Base-by-base conservation (phyloP, 306 rosid genomes). In the Dalbergia oliveri region DNA sequence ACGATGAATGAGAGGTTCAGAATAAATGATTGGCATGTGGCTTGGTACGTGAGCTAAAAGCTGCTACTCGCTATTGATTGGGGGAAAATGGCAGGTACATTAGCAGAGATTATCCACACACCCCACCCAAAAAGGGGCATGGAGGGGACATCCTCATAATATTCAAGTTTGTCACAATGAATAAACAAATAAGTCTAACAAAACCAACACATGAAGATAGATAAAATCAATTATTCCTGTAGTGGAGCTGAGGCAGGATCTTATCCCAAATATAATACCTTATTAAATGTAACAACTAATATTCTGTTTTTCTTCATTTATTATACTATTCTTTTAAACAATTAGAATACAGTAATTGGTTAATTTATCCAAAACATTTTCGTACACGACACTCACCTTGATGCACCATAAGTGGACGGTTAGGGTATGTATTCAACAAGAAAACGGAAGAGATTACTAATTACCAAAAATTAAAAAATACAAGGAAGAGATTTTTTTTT, bases 311-410 rank as follows among this genome's bases (percentile, higher is more conserved):
- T 44, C 0, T 37, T 37, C 41, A 4, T 37, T 37, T 37, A 8
- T 4, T 37, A 37, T 37, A 4, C 7, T 37, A 37, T 37, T 37
- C 41, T 66, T 9, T 10, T 4, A 41, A 66, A 41, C 12, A 66
- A 65, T 34, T 66, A 16, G 34, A 66, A 35, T 2, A 2, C 53
- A 5, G 47, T 33, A 12, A 73, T 60, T 61, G 67, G 26, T 64
- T 77, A 65, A 4, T 33, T 16, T 43, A 31, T 37, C 79, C 69
- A 56, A 84, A 78, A 82, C 62, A 79, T 79, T 79, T 79, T 87
- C 90, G 82, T 87, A 61, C 75, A 66, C 88, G 86, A 88, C 88
- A 86, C 91, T 76, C 79, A 49, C 81, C 71, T 63, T 77, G 76
- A 34, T 68, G 13, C 18, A 21, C 33, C 39, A 37, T 73, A 10